Conservation (phyloP, 331 rosid genomes). For the Telfairia occidentalis region DNA sequence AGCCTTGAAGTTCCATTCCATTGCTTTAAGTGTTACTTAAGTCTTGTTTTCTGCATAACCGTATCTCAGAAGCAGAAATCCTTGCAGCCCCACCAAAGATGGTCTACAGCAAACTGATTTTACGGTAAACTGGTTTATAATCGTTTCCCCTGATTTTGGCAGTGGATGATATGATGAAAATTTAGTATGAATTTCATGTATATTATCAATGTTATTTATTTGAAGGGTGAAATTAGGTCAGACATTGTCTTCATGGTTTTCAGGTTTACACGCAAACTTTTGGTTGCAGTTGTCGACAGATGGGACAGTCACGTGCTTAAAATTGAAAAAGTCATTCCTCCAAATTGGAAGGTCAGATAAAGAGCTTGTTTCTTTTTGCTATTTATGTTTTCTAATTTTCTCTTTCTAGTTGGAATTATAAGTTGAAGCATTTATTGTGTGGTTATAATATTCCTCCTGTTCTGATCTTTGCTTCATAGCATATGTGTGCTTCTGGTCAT, state of each 20-base stretch:
- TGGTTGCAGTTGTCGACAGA: conserved; percentile 67
- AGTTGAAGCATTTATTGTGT: not conserved
- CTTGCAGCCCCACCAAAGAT: conserved; percentile 89
- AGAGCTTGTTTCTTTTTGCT: not conserved
- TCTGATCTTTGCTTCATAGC: not conserved
- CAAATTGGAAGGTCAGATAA: conserved; percentile 68
- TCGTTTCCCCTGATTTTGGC: not conserved
- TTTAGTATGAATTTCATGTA: not conserved
- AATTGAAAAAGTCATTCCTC: conserved; percentile 65
- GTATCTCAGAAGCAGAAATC: conserved; percentile 71
- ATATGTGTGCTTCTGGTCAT: not conserved
- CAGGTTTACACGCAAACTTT: conserved; percentile 74
- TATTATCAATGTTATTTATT: not conserved
- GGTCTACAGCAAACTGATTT: conserved; percentile 76
- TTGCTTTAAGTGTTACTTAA: not conserved
- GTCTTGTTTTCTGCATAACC: conserved; percentile 23
- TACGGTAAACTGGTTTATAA: conserved; percentile 39
- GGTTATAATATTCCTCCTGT: not conserved
- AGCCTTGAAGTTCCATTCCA: not conserved
- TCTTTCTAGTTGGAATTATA: not conserved
- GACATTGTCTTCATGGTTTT: conserved; percentile 11
- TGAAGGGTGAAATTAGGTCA: not conserved
- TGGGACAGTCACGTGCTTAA: conserved; percentile 64
- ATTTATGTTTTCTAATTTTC: not conserved
- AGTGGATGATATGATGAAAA: not conserved